Percentiles rank a stretch among this genome's conserved stretches.
These are phyloP conservation scores for Phytophthora ramorum DNA, from an alignment of 352 stramenopile genomes.

Conservation along the genomic window DNA sequence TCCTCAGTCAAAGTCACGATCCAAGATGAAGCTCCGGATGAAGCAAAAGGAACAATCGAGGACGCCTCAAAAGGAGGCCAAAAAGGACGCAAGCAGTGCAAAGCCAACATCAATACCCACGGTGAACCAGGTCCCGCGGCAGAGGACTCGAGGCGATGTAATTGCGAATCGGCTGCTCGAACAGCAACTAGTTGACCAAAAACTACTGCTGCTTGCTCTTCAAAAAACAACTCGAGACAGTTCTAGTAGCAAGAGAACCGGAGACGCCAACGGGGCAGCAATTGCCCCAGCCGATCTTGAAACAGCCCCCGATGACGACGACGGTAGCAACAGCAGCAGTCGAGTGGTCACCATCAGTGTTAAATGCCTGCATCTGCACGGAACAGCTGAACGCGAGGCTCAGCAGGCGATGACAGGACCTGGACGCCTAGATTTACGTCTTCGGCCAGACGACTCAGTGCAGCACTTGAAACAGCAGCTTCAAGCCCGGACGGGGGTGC, in stretches of 20 bases:
- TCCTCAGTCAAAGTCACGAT: slow-evolving; percentile 1
- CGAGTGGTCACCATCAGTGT: slow-evolving; percentile 30
- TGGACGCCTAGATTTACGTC: slow-evolving; percentile 28
- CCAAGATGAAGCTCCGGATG: slow-evolving; percentile 11
- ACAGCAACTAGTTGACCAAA: slow-evolving; percentile 74
- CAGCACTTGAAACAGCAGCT: slow-evolving; percentile 39
- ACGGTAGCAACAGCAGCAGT: not conserved
- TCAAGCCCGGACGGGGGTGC: slow-evolving; percentile 22
- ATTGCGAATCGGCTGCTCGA: slow-evolving; percentile 54
- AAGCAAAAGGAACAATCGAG: slow-evolving; percentile 14
- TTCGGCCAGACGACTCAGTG: slow-evolving; percentile 30
- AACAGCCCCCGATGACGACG: slow-evolving; percentile 1
- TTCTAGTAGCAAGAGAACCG: not conserved
- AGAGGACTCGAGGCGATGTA: slow-evolving; percentile 27
- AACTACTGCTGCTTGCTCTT: slow-evolving; percentile 45
- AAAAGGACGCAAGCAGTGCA: slow-evolving; percentile 9
- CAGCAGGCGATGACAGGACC: slow-evolving; percentile 12
- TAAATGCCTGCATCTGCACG: slow-evolving; percentile 27
- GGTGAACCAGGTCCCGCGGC: not conserved
- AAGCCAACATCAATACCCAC: slow-evolving; percentile 1
- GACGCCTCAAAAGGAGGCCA: not conserved
- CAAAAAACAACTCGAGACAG: slow-evolving; percentile 6
- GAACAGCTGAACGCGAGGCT: slow-evolving; percentile 4
- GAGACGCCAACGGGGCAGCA: slow-evolving; percentile 1
- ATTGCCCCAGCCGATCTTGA: slow-evolving; percentile 30